A percentile compares a stretch with the other conserved stretches of the same genome.
Conservation (phyloP, 495 filamentous ascomycete species). For the Stereocaulon alpinum region DNA sequence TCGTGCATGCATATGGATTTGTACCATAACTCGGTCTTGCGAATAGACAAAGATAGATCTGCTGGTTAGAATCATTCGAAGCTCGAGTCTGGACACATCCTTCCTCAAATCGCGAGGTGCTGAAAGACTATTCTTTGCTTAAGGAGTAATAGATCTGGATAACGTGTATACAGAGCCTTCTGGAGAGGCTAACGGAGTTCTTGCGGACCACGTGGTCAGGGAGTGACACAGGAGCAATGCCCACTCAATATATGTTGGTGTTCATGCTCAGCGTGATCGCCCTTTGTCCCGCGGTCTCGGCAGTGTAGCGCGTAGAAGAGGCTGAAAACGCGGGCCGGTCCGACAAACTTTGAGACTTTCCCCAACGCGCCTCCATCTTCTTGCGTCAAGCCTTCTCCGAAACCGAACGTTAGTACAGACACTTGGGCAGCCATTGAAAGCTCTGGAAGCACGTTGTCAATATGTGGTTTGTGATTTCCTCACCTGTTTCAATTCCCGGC, state of each 20-base stretch:
- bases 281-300: not conserved
- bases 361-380: not conserved
- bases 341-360: not conserved
- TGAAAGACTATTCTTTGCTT: not conserved
- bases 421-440: not conserved
- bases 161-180: not conserved
- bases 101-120: not conserved
- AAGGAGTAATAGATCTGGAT: not conserved
- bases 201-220: too few relatives aligned
- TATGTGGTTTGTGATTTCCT: conserved; percentile 17
- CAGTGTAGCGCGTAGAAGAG: not conserved
- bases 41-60: not conserved
- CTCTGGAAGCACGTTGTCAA: not conserved
- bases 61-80: not conserved
- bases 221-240: not conserved
- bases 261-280: not conserved
- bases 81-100: not conserved
- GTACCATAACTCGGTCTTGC: not conserved
- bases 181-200: not conserved
- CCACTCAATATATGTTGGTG: too few relatives aligned
- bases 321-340: conserved; percentile 3
- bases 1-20: not conserved
- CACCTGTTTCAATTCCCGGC: not conserved
- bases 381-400: too few relatives aligned
- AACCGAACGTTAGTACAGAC: too few relatives aligned